These are phyloP conservation scores for Pinus taeda DNA, from an alignment of 75 land plant genomes.

Conservation along the genomic window DNA sequence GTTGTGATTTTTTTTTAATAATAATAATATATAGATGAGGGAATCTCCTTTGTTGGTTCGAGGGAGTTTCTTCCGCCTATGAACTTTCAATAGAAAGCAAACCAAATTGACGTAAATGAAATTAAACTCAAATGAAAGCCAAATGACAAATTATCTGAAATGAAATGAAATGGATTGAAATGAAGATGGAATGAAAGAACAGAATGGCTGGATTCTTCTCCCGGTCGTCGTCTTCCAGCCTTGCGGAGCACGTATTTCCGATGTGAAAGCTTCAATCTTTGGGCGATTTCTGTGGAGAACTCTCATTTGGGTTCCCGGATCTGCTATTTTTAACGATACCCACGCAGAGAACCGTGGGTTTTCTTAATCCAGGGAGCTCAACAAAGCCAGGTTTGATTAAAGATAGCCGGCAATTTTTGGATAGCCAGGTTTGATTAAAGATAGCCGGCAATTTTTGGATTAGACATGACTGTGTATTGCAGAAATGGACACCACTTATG, in stretches of 20 bases:
- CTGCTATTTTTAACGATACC: not conserved
- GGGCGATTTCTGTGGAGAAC: not conserved
- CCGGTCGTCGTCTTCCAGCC: not conserved
- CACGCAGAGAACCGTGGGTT: not conserved
- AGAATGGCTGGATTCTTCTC: constrained; percentile 7
- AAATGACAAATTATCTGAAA: not conserved
- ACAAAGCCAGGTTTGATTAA: not conserved
- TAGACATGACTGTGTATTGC: no score
- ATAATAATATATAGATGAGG: not conserved
- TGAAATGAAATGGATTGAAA: constrained; percentile 3
- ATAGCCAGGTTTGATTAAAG: no score
- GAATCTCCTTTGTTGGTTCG: not conserved
- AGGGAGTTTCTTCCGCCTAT: not conserved
- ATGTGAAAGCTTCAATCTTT: constrained; percentile 4
- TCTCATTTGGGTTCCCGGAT: constrained; percentile 5
- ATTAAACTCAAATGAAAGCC: not conserved
- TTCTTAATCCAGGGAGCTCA: not conserved
- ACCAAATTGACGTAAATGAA: not conserved
- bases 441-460: no score
- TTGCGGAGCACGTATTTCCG: not conserved
- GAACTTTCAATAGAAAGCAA: not conserved
- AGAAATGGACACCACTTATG: no score
- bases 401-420: no score
- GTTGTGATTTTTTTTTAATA: not conserved
- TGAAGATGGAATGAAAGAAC: constrained; percentile 7